Evolutionary conservation across 805 yeast genomes (phyloP).

Genomic region (Teunomyces tritomae): DNA sequence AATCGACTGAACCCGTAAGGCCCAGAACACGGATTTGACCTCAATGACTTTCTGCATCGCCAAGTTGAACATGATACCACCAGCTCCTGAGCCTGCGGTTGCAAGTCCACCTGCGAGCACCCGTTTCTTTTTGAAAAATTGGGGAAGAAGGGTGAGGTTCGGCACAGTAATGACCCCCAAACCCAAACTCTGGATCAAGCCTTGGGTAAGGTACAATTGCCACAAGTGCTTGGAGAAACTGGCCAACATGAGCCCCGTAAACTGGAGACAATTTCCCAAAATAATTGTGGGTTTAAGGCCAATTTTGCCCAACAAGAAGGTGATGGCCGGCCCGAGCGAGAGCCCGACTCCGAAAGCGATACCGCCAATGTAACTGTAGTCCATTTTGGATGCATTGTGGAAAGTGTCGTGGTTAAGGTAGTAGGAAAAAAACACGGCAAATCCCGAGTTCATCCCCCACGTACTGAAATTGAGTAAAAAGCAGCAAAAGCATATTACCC

Average conservation of each 20-base stretch:
- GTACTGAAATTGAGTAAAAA: slow-evolving; percentile 21
- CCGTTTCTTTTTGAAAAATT: slow-evolving; percentile 20
- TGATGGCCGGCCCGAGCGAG: slow-evolving; percentile 17
- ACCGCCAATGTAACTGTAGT: slow-evolving; percentile 24
- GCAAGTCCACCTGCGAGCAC: slow-evolving; percentile 18
- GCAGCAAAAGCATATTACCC: slow-evolving; percentile 20
- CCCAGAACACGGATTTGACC: slow-evolving; percentile 19
- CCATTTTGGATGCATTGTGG: slow-evolving; percentile 19
- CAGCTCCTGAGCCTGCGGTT: slow-evolving; percentile 23
- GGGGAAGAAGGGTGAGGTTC: slow-evolving; percentile 18
- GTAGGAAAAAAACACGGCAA: slow-evolving; percentile 20
- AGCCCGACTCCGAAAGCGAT: slow-evolving; percentile 22
- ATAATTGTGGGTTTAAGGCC: slow-evolving; percentile 16
- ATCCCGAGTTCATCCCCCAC: slow-evolving; percentile 27
- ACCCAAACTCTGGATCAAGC: slow-evolving; percentile 21
- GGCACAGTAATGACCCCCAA: slow-evolving; percentile 22
- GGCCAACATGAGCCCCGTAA: slow-evolving; percentile 21
- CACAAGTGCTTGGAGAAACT: slow-evolving; percentile 17
- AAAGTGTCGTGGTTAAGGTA: slow-evolving; percentile 19
- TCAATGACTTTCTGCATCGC: slow-evolving; percentile 23
- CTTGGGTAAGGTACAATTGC: slow-evolving; percentile 25
- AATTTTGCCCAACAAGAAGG: slow-evolving; percentile 16
- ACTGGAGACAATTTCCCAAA: slow-evolving; percentile 19
- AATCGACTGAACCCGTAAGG: slow-evolving; percentile 18
- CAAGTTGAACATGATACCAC: slow-evolving; percentile 22